Conservation (phyloP, 164 flowering plant genomes). For the Dillenia suffruticosa region DNA sequence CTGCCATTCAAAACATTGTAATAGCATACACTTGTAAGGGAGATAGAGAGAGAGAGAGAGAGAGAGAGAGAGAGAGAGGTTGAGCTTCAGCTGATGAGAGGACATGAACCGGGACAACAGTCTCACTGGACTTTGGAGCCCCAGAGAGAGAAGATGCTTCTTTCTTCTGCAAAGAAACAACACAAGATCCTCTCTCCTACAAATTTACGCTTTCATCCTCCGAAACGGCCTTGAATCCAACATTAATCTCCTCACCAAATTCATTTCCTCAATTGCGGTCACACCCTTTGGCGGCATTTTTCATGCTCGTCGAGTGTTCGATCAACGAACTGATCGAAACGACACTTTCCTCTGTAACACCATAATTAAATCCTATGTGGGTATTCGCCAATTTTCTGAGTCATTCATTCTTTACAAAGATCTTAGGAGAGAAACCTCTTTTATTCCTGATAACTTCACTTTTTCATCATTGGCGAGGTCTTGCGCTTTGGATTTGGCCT, state of each 20-base stretch:
- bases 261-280: slow-evolving; percentile 38
- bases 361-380: slow-evolving; percentile 59
- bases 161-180: slow-evolving; percentile 41
- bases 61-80: not conserved
- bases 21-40: not conserved
- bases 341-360: slow-evolving; percentile 66
- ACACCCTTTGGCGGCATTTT: slow-evolving; percentile 22
- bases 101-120: not conserved
- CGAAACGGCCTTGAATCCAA: slow-evolving; percentile 49
- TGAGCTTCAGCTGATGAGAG: too few species aligned
- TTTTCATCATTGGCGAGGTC: slow-evolving; percentile 52
- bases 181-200: slow-evolving; percentile 37
- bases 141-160: slow-evolving; percentile 53
- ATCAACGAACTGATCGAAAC: slow-evolving; percentile 27
- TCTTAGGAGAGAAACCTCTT: slow-evolving; percentile 31
- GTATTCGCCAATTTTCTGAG: slow-evolving; percentile 35
- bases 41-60: not conserved
- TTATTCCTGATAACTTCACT: slow-evolving; percentile 51
- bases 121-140: slow-evolving; percentile 31
- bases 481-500: slow-evolving; percentile 31
- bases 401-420: slow-evolving; percentile 39
- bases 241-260: slow-evolving; percentile 53
- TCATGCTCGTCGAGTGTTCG: slow-evolving; percentile 63
- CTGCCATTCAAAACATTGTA: not conserved
- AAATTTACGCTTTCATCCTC: slow-evolving; percentile 75